These are phyloP conservation scores for Talinum fruticosum DNA, from an alignment of 148 eudicot species.

Conservation along the genomic window DNA sequence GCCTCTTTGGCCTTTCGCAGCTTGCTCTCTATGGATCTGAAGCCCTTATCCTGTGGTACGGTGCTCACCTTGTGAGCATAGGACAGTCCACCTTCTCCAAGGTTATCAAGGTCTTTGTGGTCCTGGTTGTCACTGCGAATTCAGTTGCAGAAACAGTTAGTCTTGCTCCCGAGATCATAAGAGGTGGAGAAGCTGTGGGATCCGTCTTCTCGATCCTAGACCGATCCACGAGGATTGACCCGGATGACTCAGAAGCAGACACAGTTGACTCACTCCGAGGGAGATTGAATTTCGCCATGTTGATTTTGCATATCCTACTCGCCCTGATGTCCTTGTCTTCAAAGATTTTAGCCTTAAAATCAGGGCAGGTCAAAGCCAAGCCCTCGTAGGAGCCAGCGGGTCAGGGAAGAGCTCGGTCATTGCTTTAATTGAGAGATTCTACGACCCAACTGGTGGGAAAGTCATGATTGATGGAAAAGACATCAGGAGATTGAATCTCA, in stretches of 20 bases:
- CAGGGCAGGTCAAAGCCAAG: slow-evolving; percentile 95
- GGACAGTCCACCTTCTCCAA: slow-evolving; percentile 93
- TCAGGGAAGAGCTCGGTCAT: slow-evolving; percentile 94
- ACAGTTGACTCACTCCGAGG: slow-evolving; percentile 70
- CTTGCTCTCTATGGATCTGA: slow-evolving; percentile 89
- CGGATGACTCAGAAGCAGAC: slow-evolving; percentile 88
- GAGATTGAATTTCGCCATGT: slow-evolving; percentile 93
- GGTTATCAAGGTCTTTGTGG: slow-evolving; percentile 91
- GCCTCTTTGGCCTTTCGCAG: slow-evolving; percentile 92
- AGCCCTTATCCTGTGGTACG: slow-evolving; percentile 96
- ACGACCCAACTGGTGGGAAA: slow-evolving; percentile 75
- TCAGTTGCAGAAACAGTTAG: slow-evolving; percentile 98
- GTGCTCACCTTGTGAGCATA: slow-evolving; percentile 77
- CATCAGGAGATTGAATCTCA: slow-evolving; percentile 64
- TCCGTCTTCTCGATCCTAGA: slow-evolving; percentile 85
- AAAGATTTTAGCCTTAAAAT: slow-evolving; percentile 82
- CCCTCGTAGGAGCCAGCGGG: slow-evolving; percentile 96
- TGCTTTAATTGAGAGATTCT: slow-evolving; percentile 81
- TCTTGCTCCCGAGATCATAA: slow-evolving; percentile 91
- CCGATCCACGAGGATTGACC: slow-evolving; percentile 73
- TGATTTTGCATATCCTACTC: slow-evolving; percentile 85
- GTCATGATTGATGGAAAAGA: slow-evolving; percentile 98
- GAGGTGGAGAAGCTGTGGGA: slow-evolving; percentile 98
- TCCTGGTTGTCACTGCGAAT: slow-evolving; percentile 89
- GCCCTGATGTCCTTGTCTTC: slow-evolving; percentile 80